phyloP scores from a whole-genome alignment of 257 asterid species.

The Apocynum venetum region DNA sequence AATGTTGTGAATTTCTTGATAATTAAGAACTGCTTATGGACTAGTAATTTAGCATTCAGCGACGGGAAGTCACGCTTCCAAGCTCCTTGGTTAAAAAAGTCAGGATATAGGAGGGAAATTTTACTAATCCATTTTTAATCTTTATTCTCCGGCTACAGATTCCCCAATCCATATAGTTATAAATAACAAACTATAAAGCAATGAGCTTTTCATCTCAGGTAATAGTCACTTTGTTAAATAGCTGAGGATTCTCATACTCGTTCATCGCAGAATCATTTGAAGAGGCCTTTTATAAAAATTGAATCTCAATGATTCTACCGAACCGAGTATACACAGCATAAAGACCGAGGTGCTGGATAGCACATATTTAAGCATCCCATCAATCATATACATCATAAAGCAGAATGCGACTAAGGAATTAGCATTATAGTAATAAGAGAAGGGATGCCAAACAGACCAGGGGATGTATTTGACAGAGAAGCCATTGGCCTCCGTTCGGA shows the following conservation, averaged over 20 bases:
- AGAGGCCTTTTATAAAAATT: neutral
- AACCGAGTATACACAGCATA: neutral
- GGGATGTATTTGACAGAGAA: conserved; percentile 62
- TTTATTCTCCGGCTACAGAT: neutral
- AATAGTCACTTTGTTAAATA: no score
- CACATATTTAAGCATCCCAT: neutral
- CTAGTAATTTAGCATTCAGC: neutral
- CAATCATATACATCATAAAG: neutral
- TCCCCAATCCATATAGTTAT: neutral
- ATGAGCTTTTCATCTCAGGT: neutral
- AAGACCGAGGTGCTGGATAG: neutral
- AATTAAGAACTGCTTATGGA: neutral
- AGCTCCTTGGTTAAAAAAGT: neutral
- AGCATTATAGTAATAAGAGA: neutral
- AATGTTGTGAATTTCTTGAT: neutral
- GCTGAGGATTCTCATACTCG: neutral
- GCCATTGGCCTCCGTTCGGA: conserved; percentile 46
- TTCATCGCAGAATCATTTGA: neutral
- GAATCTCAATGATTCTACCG: neutral
- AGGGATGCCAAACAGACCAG: conserved; percentile 32
- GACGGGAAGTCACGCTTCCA: neutral
- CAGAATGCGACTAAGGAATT: neutral
- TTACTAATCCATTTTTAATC: neutral
- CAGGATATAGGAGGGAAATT: no score
- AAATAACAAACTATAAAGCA: no score